These are phyloP conservation scores for Lyophyllum decastes DNA, from an alignment of 768 basidiomycete species.

Conservation along the genomic window DNA sequence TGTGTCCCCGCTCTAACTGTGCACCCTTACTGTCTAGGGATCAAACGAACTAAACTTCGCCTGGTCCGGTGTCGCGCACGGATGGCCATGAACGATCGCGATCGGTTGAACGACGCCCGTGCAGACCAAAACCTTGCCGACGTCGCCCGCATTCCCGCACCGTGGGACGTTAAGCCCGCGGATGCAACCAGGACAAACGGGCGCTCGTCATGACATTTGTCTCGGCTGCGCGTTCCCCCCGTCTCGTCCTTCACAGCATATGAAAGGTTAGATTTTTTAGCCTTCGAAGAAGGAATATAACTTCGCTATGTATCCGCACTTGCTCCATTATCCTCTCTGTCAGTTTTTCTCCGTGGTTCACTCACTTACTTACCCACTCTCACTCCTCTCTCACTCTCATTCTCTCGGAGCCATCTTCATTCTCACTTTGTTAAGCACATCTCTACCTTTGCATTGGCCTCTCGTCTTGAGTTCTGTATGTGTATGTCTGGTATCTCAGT, in stretches of 20 bases:
- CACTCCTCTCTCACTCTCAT: too few species aligned
- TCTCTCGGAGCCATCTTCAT: background rate
- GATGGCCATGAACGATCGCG: conserved; percentile 75
- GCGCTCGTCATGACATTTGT: conserved; percentile 12
- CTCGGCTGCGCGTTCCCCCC: background rate
- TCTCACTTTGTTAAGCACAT: conserved; percentile 3
- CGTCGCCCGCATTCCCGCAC: conserved; percentile 67
- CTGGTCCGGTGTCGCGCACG: conserved; percentile 76
- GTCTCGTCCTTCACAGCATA: background rate
- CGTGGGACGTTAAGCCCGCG: conserved; percentile 60
- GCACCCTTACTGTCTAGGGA: conserved; percentile 50
- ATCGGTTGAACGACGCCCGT: conserved; percentile 73
- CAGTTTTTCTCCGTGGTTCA: background rate
- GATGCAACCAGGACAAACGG: conserved; percentile 11
- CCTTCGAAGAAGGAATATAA: background rate
- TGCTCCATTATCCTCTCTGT: background rate
- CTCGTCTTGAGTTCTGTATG: background rate
- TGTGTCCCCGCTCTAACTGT: background rate
- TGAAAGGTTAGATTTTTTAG: background rate
- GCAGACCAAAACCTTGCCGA: conserved; percentile 82
- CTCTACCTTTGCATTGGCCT: conserved; percentile 12
- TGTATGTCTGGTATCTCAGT: conserved; percentile 1
- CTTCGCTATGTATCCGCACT: conserved; percentile 4
- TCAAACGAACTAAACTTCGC: conserved; percentile 81
- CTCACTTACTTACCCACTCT: too few species aligned